These are phyloP conservation scores for Rosa persica DNA, from an alignment of 306 rosid genomes.

Conservation along the genomic window DNA sequence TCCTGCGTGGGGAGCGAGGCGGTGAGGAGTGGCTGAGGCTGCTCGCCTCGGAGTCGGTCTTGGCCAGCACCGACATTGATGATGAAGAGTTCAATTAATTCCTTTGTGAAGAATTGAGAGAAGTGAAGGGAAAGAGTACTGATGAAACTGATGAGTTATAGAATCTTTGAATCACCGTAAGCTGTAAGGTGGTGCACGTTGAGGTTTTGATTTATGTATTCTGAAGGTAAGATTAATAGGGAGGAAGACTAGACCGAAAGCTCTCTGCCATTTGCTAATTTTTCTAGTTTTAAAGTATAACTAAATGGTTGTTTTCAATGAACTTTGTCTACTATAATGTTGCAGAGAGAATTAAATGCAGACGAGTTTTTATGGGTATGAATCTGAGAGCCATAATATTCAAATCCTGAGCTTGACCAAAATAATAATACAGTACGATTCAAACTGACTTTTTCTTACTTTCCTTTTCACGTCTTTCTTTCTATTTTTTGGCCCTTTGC, in stretches of 20 bases:
- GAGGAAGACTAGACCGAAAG: slow-evolving; percentile 26
- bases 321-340: neutral
- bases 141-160: neutral
- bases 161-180: slow-evolving; percentile 38
- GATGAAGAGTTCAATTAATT: neutral
- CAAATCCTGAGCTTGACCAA: neutral
- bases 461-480: neutral
- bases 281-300: neutral
- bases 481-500: neutral
- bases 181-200: slow-evolving; percentile 34
- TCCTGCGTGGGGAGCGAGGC: slow-evolving; percentile 43
- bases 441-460: neutral
- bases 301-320: neutral
- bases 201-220: slow-evolving; percentile 15
- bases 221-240: slow-evolving; percentile 36
- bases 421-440: neutral
- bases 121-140: neutral
- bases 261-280: neutral
- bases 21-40: slow-evolving; percentile 82
- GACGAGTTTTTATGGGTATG: neutral
- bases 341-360: slow-evolving; percentile 5
- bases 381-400: slow-evolving; percentile 12
- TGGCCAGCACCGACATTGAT: slow-evolving; percentile 47
- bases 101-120: neutral
- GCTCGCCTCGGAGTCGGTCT: slow-evolving; percentile 92